Evolutionary conservation across 2,329 filamentous ascomycete genomes (phyloP), one percentile per base, ranked within the genome.

Genomic region (Dichotomopilus funicola): DNA sequence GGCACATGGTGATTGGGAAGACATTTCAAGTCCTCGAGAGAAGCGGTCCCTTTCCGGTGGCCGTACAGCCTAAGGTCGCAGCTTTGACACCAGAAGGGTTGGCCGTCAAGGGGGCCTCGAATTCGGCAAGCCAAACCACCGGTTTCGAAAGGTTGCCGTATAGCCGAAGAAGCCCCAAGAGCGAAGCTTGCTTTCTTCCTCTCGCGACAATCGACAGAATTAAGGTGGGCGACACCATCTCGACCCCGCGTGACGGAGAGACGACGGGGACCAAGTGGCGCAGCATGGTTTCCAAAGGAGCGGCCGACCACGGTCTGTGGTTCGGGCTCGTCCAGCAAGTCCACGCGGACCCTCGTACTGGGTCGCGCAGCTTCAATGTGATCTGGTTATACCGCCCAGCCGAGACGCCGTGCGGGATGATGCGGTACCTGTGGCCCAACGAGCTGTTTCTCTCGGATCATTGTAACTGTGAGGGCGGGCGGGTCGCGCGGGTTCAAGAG

Each of bases 361-460:
- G 75, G 0, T 60, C 59, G 12, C 69, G 67, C 0, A 71, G 72
- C 1, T 81, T 91, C 9, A 78, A 85, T 53, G 79, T 91, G 0
- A 75, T 87, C 1, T 94, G 88, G 88, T 73, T 94, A 0, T 92
- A 91, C 61, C 75, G 80, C 2, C 80, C 88, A 0, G 73, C 75
- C 0, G 85, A 94, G 53, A 94, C 89, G 0, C 79, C 85, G 0
- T 88, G 90, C 44, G 80, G 77, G 0, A 71, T 78, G 5, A 83
- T 85, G 70, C 77, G 76, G 8, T 95, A 92, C 62, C 85, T 86
- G 0, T 85, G 82, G 68, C 59, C 71, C 0, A 88, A 91, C 51
- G 89, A 95, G 68, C 69, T 94, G 0, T 94, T 94, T 59, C 70
- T 92, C 0, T 89, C 85, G 0, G 81, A 90, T 50, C 83, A 91